These are phyloP conservation scores for Daldinia eschscholtzii DNA, from an alignment of 2,329 filamentous ascomycete species.

Conservation along the genomic window DNA sequence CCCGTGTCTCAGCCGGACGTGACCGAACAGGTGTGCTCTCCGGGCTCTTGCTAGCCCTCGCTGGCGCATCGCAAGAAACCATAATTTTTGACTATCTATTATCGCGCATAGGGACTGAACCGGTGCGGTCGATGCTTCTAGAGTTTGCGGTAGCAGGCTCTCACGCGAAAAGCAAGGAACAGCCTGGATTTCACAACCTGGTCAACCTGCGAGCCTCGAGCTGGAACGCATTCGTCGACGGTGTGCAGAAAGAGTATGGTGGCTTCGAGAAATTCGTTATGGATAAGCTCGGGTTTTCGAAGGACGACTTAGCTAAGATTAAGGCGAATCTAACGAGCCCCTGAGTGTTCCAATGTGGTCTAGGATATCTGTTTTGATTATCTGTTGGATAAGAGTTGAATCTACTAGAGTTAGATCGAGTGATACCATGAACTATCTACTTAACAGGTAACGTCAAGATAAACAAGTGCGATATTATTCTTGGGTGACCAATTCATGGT, in stretches of 20 bases:
- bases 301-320: slow-evolving; percentile 61
- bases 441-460: background rate
- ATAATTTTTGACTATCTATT: slow-evolving; percentile 66
- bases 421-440: slow-evolving; percentile 1
- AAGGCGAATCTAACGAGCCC: slow-evolving; percentile 58
- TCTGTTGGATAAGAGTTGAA: slow-evolving; percentile 5
- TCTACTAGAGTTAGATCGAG: slow-evolving; percentile 12
- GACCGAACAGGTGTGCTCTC: slow-evolving; percentile 67
- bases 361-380: background rate
- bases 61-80: slow-evolving; percentile 59
- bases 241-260: slow-evolving; percentile 59
- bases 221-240: slow-evolving; percentile 62
- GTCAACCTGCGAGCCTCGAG: slow-evolving; percentile 58
- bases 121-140: slow-evolving; percentile 62
- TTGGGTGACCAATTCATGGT: background rate
- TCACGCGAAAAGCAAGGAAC: slow-evolving; percentile 54
- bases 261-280: slow-evolving; percentile 65
- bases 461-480: background rate
- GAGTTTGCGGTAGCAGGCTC: slow-evolving; percentile 57
- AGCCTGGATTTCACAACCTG: slow-evolving; percentile 65
- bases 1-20: slow-evolving; percentile 59
- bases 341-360: slow-evolving; percentile 11
- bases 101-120: slow-evolving; percentile 66
- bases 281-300: slow-evolving; percentile 60
- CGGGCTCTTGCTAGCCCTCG: slow-evolving; percentile 64